phyloP scores from a whole-genome alignment of 2,329 filamentous ascomycete genomes.

The Mycocentrospora acerina region DNA sequence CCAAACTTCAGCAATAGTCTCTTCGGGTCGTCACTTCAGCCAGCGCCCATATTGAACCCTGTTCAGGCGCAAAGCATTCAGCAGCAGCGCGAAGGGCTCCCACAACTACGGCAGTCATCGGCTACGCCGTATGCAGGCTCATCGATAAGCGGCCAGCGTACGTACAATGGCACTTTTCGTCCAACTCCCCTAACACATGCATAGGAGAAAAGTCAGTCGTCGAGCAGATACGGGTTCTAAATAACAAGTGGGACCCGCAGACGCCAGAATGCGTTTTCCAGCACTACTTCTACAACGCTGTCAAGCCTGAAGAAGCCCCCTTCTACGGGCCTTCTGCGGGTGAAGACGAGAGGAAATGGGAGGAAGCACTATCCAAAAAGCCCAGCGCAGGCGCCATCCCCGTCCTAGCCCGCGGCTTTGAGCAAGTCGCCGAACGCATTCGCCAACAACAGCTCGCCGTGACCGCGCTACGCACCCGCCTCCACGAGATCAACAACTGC shows the following conservation, averaged over 20 bases:
- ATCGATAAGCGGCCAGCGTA: conserved; percentile 33
- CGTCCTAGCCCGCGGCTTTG: conserved; percentile 73
- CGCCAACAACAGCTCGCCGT: conserved; percentile 71
- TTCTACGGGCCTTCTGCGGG: conserved; percentile 70
- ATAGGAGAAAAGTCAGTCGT: conserved; percentile 70
- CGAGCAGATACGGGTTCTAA: conserved; percentile 71
- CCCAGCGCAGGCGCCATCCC: conserved; percentile 76
- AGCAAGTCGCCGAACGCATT: conserved; percentile 69
- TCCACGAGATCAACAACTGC: conserved; percentile 78
- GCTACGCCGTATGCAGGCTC: conserved; percentile 28
- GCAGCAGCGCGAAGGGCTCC: conserved; percentile 39
- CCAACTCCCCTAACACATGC: conserved; percentile 12
- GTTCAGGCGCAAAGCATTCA: conserved; percentile 38
- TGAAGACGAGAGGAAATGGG: conserved; percentile 79
- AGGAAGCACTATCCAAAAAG: conserved; percentile 78
- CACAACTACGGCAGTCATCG: conserved; percentile 36
- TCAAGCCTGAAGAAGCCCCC: conserved; percentile 71
- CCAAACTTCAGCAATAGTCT: conserved; percentile 44
- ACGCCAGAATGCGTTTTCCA: conserved; percentile 73
- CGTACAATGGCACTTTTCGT: conserved; percentile 2
- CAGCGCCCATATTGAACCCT: conserved; percentile 31
- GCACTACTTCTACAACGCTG: conserved; percentile 85
- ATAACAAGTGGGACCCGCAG: conserved; percentile 72
- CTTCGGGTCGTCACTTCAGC: conserved; percentile 38
- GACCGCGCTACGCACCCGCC: conserved; percentile 66